Evolutionary conservation across 2,329 filamentous ascomycete genomes (phyloP).

Genomic region (Botryotinia narcissicola): DNA sequence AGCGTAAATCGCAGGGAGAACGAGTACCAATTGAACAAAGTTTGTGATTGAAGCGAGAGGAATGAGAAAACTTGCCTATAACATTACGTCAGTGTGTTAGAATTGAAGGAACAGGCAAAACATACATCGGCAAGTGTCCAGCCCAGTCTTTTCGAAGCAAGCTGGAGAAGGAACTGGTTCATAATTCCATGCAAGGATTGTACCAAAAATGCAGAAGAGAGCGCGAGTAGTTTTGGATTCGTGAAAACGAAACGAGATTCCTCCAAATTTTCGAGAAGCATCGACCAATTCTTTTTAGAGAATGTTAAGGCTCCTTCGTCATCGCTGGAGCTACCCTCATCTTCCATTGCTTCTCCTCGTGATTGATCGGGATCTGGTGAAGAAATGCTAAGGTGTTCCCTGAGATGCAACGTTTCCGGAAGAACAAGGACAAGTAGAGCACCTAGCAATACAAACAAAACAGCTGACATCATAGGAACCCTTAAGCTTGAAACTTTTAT

Average conservation of each 20-base stretch:
- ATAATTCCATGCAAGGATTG: constrained; percentile 6
- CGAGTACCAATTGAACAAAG: constrained; percentile 24
- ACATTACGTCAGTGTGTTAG: constrained; percentile 11
- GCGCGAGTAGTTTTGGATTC: constrained; percentile 17
- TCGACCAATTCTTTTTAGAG: not conserved
- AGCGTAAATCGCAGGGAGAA: constrained; percentile 24
- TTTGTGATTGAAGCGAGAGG: constrained; percentile 23
- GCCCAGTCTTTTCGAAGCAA: constrained; percentile 44
- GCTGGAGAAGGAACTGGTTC: constrained; percentile 48
- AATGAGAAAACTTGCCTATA: constrained; percentile 25
- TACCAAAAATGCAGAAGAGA: constrained; percentile 22
- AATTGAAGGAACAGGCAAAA: not conserved
- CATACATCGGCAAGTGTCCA: constrained; percentile 47
- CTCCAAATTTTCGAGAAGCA: constrained; percentile 15
- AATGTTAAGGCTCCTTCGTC: not conserved
- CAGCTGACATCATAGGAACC: constrained; percentile 23
- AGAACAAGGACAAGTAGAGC: constrained; percentile 24
- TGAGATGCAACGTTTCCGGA: constrained; percentile 28
- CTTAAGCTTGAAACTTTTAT: constrained; percentile 32
- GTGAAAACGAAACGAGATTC: constrained; percentile 31
- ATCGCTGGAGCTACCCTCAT: not conserved
- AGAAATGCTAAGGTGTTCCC: not conserved
- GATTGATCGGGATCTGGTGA: not conserved
- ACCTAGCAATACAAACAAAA: constrained; percentile 16
- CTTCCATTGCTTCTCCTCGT: not conserved